A percentile compares a stretch with the other conserved stretches of the same genome.
Evolutionary conservation across 2,329 filamentous ascomycete genomes (phyloP).

Genomic region (Cladosporium austrohemisphaericum): DNA sequence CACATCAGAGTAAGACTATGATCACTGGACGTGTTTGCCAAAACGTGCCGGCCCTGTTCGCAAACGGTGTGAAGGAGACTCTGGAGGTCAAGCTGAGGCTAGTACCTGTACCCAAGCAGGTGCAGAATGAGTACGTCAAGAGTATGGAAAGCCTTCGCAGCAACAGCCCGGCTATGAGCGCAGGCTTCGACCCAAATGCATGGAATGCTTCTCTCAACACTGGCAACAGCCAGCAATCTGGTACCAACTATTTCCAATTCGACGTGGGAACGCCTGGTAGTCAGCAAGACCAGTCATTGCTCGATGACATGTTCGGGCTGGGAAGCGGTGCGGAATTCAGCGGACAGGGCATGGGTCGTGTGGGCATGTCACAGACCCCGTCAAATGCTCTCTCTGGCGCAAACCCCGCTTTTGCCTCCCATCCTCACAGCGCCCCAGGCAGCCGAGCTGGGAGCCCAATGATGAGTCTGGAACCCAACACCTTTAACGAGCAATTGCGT

Average conservation of each 20-base stretch:
- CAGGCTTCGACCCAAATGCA: conserved; percentile 65
- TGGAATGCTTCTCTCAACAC: conserved; percentile 67
- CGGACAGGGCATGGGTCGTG: conserved; percentile 22
- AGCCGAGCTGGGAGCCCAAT: conserved; percentile 46
- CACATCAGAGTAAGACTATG: conserved; percentile 62
- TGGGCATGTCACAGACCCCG: conserved; percentile 32
- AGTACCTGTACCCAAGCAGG: conserved; percentile 66
- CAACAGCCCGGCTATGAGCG: conserved; percentile 54
- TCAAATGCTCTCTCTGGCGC: conserved; percentile 26
- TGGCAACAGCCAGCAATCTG: conserved; percentile 47
- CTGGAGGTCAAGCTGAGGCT: conserved; percentile 90
- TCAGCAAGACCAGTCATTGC: conserved; percentile 21
- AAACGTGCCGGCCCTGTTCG: conserved; percentile 79
- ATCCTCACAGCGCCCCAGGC: conserved; percentile 34
- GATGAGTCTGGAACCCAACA: conserved; percentile 37
- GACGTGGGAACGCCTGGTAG: conserved; percentile 20
- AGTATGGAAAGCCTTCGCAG: conserved; percentile 60
- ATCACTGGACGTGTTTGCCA: conserved; percentile 88
- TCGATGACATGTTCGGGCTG: conserved; percentile 33
- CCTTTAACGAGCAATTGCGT: conserved; percentile 29
- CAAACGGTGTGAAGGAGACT: conserved; percentile 77
- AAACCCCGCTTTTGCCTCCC: conserved; percentile 33
- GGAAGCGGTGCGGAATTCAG: conserved; percentile 20
- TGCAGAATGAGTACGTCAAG: conserved; percentile 58
- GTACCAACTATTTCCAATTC: conserved; percentile 28